These are phyloP conservation scores for Eutrema salsugineum DNA, from an alignment of 441 rosid species.

Conservation along the genomic window DNA sequence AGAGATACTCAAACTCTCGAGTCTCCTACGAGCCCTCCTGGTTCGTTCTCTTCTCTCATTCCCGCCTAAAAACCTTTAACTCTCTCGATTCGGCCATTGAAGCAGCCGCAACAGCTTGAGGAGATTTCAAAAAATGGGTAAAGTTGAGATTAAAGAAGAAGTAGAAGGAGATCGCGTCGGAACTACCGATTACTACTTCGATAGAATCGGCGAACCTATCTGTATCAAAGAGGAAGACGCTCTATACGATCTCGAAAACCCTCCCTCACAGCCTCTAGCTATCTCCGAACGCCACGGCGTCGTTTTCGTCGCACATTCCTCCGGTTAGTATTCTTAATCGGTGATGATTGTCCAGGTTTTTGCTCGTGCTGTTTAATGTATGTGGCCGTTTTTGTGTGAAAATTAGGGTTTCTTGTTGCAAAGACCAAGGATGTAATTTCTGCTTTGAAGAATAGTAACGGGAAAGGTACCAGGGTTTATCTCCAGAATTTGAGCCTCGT, in stretches of 20 bases:
- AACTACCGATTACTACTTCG: slow-evolving; percentile 64
- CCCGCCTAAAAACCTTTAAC: slow-evolving; percentile 3
- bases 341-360: slow-evolving; percentile 1
- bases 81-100: neutral
- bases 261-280: slow-evolving; percentile 75
- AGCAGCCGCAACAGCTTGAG: neutral
- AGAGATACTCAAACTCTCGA: neutral
- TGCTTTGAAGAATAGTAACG: slow-evolving; percentile 43
- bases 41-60: neutral
- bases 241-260: slow-evolving; percentile 41
- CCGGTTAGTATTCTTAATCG: slow-evolving; percentile 40
- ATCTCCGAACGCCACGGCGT: slow-evolving; percentile 50
- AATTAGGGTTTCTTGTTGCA: slow-evolving; percentile 79
- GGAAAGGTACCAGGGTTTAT: slow-evolving; percentile 29
- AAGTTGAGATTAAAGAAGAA: slow-evolving; percentile 41
- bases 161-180: slow-evolving; percentile 57
- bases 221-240: slow-evolving; percentile 37
- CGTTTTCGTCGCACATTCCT: slow-evolving; percentile 67
- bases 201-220: slow-evolving; percentile 60
- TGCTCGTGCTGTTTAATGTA: neutral
- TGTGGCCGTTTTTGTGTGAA: neutral
- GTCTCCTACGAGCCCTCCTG: neutral
- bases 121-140: slow-evolving; percentile 20
- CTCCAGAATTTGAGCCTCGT: slow-evolving; percentile 55
- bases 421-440: slow-evolving; percentile 66